Evolutionary conservation across 129 eudicot species (phyloP).

Genomic region (Lonicera japonica): DNA sequence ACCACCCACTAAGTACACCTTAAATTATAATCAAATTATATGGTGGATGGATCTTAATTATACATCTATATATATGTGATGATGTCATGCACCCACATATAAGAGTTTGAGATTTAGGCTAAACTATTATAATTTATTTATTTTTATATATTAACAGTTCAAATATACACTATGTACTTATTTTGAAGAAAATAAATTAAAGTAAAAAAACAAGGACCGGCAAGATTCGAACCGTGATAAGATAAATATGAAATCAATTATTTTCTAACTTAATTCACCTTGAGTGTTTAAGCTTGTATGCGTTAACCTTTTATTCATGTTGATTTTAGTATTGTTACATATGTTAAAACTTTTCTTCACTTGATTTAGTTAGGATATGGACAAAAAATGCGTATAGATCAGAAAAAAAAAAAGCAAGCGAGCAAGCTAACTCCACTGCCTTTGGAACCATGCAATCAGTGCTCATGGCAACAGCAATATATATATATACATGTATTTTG

Average conservation of each 20-base stretch:
- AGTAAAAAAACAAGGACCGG: too few relatives aligned
- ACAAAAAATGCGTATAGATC: neutral
- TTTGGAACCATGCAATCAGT: constrained; percentile 22
- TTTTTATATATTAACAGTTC: neutral
- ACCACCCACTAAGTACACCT: constrained; percentile 10
- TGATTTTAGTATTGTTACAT: too few relatives aligned
- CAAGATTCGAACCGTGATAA: too few relatives aligned
- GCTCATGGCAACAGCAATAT: neutral
- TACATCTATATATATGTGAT: neutral
- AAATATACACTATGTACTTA: too few relatives aligned
- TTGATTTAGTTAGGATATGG: constrained; percentile 16
- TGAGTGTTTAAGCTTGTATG: too few relatives aligned
- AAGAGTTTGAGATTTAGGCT: neutral
- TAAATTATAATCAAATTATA: neutral
- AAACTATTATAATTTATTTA: neutral
- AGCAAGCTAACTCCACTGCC: constrained; percentile 28
- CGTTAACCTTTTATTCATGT: neutral
- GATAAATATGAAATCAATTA: too few relatives aligned
- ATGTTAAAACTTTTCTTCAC: constrained; percentile 1
- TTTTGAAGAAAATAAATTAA: neutral
- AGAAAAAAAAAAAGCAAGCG: neutral
- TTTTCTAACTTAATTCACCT: too few relatives aligned
- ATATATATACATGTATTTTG: too few relatives aligned
- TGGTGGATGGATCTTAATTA: neutral
- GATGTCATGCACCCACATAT: constrained; percentile 8